Conservation (phyloP, 352 stramenopile species). For the Pythium volutum region DNA sequence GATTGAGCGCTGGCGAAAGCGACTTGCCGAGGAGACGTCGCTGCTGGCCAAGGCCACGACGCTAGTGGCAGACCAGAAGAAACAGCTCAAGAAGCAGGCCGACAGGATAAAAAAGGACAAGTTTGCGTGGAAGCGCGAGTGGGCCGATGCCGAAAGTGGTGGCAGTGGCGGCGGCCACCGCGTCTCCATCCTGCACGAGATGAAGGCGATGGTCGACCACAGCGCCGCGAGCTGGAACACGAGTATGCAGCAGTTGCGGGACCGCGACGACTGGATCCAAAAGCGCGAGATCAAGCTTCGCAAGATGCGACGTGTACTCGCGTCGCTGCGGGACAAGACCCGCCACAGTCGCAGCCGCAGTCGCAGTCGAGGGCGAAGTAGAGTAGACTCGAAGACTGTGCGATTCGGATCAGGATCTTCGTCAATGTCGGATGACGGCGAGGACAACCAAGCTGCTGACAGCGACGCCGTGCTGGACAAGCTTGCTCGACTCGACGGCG, state of each 20-base stretch:
- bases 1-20: conserved; percentile 36
- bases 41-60: conserved; percentile 44
- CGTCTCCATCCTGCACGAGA: conserved; percentile 45
- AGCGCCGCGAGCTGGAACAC: conserved; percentile 40
- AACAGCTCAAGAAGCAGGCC: conserved; percentile 46
- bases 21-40: conserved; percentile 42
- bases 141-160: conserved; percentile 11
- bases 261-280: conserved; percentile 49
- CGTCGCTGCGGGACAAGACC: conserved; percentile 12
- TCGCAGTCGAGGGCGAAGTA: background rate
- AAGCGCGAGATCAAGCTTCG: conserved; percentile 45
- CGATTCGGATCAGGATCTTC: conserved; percentile 8
- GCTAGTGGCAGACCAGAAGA: conserved; percentile 43
- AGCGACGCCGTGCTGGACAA: conserved; percentile 21
- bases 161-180: conserved; percentile 1
- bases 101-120: conserved; percentile 55
- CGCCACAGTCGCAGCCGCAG: conserved; percentile 21
- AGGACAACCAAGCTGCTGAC: conserved; percentile 8
- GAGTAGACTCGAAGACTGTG: background rate
- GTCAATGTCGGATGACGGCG: background rate
- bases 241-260: conserved; percentile 42
- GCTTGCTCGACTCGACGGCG: conserved; percentile 21
- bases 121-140: conserved; percentile 42
- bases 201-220: conserved; percentile 66
- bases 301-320: conserved; percentile 21